Evolutionary conservation across 176 grass and related monocot species (phyloP), one percentile per base, ranked within the genome.

Genomic region (Carex parvula): DNA sequence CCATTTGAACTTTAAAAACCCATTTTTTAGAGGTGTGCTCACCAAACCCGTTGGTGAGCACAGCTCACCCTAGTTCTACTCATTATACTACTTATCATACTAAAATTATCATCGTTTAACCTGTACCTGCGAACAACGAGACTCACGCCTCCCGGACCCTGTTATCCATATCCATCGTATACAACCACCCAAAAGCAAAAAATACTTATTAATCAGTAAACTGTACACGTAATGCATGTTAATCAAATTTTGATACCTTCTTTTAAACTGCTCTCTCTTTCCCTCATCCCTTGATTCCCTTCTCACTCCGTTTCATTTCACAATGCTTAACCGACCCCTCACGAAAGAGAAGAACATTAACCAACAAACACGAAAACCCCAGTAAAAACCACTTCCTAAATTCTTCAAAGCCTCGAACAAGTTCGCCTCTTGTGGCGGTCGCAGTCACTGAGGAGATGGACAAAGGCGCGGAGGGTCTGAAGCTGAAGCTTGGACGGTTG

Each of bases 401-500:
- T 86, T 65, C 29, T 7, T 79, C 20, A 61, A 80, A 70, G 5
- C 26, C 44, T 42, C 16, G 8, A 60, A 11, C 77, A 20, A 35
- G 77, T 17, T 80, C 2, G 12, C 9, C 37, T 70, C 33, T 41
- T 10, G 11, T 37, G 8, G 9, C 46, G 46, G 30, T 56, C 21
- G 14, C 16, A 56, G 16, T 83, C 81, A 66, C 29, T 41, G 78
- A 72, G 88, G 26, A 87, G 73, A 71, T 84, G 80, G 84, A 60
- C 44, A 63, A 83, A 68, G 76, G 57, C 17, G 74, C 72, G 22
- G 80, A 60, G 41, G 85, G 87, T 59, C 65, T 94, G 78, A 85
- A 85, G 89, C 59, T 70, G 13, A 83, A 84, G 60, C 81, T 97
- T 54, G 41, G 85, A 84, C 50, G 70, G 83, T 73, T 89, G 7